Base-by-base conservation (phyloP, 495 filamentous ascomycete species). In the Hypoxylon cercidicola region DNA sequence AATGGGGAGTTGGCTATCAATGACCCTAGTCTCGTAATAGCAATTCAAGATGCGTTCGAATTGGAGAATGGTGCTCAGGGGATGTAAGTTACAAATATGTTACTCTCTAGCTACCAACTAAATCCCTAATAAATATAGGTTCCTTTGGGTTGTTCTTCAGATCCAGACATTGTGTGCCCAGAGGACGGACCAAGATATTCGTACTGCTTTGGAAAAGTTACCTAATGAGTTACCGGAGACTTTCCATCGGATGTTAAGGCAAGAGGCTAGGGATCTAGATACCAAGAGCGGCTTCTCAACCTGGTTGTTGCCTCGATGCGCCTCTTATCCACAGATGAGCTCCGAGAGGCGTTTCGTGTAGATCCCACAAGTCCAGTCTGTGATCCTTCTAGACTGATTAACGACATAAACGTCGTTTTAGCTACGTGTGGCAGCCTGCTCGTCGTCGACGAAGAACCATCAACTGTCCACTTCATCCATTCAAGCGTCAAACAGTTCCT, bases 111-210 rank as follows among this genome's bases (percentile, higher is more conserved):
- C 13, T 10, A 35, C 34, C 3, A 2, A 35, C 34, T 35, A 13
- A 35, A 10, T 35, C 13, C 2, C 34, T 35, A 35, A 35, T 10
- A 35, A 11, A 10, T 11, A 10, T 13, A 35, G 34, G 34, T 35
- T 82, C 52, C 77, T 81, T 30, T 82, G 79, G 80, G 79, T 78
- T 11, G 73, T 70, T 51, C 72, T 81, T 34, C 78, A 83, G 62
- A 78, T 82, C 48, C 65, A 78, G 30, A 58, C 65, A 19, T 43
- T 82, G 12, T 81, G 78, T 50, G 52, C 37, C 6, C 72, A 71
- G 71, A 68, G 74, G 41, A 80, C 77, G 19, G 79, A 83, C 57
- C 47, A 75, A 3, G 75, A 55, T 1, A 81, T 83, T 60, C 75
- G 75, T 2, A 39, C 69, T 34, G 72, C 78, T 9, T 59, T 83